Evolutionary conservation across 2,329 filamentous ascomycete genomes (phyloP), one percentile per base, ranked within the genome.

Genomic region (Botrytis squamosa): DNA sequence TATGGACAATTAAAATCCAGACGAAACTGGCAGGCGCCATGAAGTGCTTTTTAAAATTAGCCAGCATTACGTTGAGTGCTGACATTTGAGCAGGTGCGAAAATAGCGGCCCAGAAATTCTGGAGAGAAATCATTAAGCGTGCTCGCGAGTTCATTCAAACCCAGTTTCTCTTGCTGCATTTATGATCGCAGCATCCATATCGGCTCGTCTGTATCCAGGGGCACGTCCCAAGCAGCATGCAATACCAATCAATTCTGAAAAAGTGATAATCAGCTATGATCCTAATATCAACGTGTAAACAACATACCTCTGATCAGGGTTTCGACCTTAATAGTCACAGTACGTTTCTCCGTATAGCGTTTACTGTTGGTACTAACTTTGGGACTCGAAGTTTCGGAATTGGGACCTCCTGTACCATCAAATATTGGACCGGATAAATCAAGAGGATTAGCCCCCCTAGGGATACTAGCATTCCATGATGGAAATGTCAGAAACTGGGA

Each of bases 171-270:
- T 72, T 9, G 52, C 71, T 40, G 71, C 71, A 18, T 52, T 42
- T 18, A 73, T 18, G 55, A 82, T 78, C 62, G 81, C 80, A 38
- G 77, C 74, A 74, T 82, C 81, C 8, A 82, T 78, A 75, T 82
- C 81, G 25, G 73, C 55, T 8, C 75, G 78, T 59, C 79, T 77
- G 49, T 78, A 82, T 25, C 81, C 81, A 40, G 81, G 79, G 16
- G 77, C 68, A 36, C 80, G 74, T 29, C 81, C 80, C 22, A 82
- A 67, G 73, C 81, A 82, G 29, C 80, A 76, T 40, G 72, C 77
- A 44, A 75, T 75, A n/a, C 25, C 68, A 25, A 78, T 68, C 20
- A 82, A 73, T 77, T 80, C 80, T 82, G 55, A 10, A 46, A 40
- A 66, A 38, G 25, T 40, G 8, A 55, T 20, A n/a, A 36, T 68